Conservation (phyloP, 108 stramenopile genomes). For the Phaeodactylum tricornutum region DNA sequence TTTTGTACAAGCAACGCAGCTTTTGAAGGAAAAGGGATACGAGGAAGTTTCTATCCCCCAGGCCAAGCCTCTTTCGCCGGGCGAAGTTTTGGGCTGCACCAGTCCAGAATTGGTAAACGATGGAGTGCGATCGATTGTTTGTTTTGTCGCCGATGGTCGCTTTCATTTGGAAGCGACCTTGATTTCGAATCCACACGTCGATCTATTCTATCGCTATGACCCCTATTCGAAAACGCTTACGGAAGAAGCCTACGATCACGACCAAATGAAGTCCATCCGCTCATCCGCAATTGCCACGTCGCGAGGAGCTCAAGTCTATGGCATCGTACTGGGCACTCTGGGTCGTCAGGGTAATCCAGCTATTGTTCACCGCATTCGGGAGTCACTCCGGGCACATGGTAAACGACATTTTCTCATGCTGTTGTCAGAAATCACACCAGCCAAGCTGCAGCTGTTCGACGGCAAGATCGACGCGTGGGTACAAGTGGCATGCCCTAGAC, state of each 20-base stretch:
- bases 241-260: conserved; percentile 83
- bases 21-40: conserved; percentile 28
- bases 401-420: conserved; percentile 70
- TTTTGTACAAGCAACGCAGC: conserved; percentile 52
- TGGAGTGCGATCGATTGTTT: conserved; percentile 36
- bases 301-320: conserved; percentile 35
- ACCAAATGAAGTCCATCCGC: conserved; percentile 76
- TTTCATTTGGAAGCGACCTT: conserved; percentile 98
- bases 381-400: conserved; percentile 36
- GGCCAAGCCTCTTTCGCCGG: conserved; percentile 83
- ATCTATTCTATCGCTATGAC: conserved; percentile 85
- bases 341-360: conserved; percentile 98
- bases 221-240: conserved; percentile 92
- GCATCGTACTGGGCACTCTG: conserved; percentile 92
- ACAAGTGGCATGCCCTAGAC: conserved; percentile 96
- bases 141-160: conserved; percentile 97
- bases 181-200: conserved; percentile 89
- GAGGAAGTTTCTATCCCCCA: conserved; percentile 53
- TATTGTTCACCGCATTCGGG: conserved; percentile 66
- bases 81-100: conserved; percentile 98
- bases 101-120: conserved; percentile 58
- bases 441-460: conserved; percentile 70
- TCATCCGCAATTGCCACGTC: conserved; percentile 44
- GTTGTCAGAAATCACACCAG: conserved; percentile 85
- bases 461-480: conserved; percentile 84